Evolutionary conservation across 345 rosid genomes (phyloP).

Genomic region (Murraya koenigii): DNA sequence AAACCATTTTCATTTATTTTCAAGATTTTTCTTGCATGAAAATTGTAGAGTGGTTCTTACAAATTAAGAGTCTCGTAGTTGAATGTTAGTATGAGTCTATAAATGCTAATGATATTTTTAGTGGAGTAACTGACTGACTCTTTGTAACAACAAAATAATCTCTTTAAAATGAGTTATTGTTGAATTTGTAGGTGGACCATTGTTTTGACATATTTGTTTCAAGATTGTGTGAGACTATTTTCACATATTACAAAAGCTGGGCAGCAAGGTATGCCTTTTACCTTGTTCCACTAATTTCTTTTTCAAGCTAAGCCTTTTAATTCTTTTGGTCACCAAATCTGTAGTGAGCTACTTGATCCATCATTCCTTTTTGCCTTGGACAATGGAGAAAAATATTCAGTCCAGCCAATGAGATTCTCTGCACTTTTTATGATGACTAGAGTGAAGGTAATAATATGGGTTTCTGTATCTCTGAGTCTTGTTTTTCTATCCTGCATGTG

Average conservation of each 20-base stretch:
- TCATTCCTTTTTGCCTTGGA: conserved; percentile 95
- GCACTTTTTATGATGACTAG: conserved; percentile 89
- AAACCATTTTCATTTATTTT: background rate
- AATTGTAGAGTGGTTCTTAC: background rate
- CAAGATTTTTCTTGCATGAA: background rate
- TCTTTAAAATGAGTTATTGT: conserved; percentile 3
- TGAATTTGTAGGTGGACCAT: conserved; percentile 77
- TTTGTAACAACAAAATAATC: background rate
- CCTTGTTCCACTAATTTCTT: background rate
- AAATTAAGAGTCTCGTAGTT: background rate
- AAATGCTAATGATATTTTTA: background rate
- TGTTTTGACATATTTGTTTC: conserved; percentile 94
- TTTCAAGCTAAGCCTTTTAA: conserved; percentile 23
- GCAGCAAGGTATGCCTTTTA: conserved; percentile 70
- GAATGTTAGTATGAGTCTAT: background rate
- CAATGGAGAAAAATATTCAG: conserved; percentile 78
- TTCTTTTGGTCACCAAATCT: conserved; percentile 24
- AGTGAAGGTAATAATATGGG: conserved; percentile 64
- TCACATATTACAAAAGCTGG: conserved; percentile 98
- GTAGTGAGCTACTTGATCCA: conserved; percentile 93
- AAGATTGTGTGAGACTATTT: conserved; percentile 74
- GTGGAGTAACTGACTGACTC: no score
- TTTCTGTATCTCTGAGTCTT: background rate
- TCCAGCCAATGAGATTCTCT: conserved; percentile 89
- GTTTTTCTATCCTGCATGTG: background rate